Conservation (phyloP, 805 yeast species). For the Myxozyma neglecta region DNA sequence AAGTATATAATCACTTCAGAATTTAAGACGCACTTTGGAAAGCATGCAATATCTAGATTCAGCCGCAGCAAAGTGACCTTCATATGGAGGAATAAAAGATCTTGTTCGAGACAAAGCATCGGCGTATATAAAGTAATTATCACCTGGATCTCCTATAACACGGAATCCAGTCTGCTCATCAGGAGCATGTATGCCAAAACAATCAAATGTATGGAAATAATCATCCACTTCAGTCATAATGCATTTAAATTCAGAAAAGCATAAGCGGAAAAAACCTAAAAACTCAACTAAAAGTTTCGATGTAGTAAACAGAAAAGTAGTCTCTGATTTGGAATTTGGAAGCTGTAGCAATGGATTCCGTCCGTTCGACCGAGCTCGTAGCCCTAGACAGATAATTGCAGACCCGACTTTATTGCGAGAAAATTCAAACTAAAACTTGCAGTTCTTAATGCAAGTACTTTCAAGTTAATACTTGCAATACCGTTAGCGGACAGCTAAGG, state of each 20-base stretch:
- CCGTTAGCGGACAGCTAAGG: no score
- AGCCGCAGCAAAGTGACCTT: not conserved
- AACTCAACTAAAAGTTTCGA: no score
- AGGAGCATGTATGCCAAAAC: slow-evolving; percentile 2
- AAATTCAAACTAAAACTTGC: no score
- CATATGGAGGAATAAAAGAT: slow-evolving; percentile 4
- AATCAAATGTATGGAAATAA: slow-evolving; percentile 4
- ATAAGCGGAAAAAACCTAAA: no score
- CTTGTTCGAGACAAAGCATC: slow-evolving; percentile 1
- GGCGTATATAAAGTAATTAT: slow-evolving; percentile 1
- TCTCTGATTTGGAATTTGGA: not conserved
- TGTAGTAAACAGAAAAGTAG: no score
- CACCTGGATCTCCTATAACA: not conserved
- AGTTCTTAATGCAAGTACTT: no score
- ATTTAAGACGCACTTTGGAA: not conserved
- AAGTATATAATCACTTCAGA: not conserved
- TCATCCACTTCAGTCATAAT: slow-evolving; percentile 2
- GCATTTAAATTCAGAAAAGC: no score
- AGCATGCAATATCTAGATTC: slow-evolving; percentile 9
- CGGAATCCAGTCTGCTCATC: slow-evolving; percentile 1
- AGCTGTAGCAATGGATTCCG: not conserved
- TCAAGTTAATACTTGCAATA: no score
- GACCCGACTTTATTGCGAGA: not conserved
- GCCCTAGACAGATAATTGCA: no score
- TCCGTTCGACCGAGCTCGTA: not conserved